Evolutionary conservation across 2,329 filamentous ascomycete genomes (phyloP), one percentile per base, ranked within the genome.

Genomic region (Colletotrichum viniferum): DNA sequence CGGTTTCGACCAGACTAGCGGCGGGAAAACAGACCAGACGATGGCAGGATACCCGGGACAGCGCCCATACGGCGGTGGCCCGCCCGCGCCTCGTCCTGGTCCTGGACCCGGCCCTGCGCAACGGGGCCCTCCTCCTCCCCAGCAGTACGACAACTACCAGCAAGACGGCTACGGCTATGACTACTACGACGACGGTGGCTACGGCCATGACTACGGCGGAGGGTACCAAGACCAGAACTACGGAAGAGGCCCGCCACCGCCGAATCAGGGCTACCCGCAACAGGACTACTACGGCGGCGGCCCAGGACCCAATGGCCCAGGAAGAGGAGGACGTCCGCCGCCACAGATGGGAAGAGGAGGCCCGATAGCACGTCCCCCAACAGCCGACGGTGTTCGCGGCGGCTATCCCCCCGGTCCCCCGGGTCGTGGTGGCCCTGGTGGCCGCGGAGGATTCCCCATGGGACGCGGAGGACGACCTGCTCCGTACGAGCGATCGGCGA

Each of bases 221-320:
- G 85, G 86, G 43, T 87, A 88, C 77, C 84, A 85, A 67, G 86
- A 88, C 61, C 84, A 84, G 71, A 85, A 84, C 76, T 90, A 89
- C 76, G 85, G 83, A 60, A 85, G 86, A 80, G 85, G 85, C 24
- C 64, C 70, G 38, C 84, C 81, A 14, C 84, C 81, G 16, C 86
- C 85, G 16, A 82, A 82, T 28, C 82, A 83, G 77, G 81, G 80
- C 43, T 87, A 86, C 69, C 85, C 84, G 6, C 85, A 80, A 18
- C 86, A 87, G 77, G 87, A 89, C 67, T 85, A 86, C 74, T 88
- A 88, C 76, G 86, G 85, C 7, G 83, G 82, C 8, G 83, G 82
- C 5, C 81, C 81, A 16, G 83, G 82, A 24, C 81, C 81, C 62
- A 81, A 81, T 34, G 84, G 82, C 18, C 83, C 84, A 9, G 84